Evolutionary conservation across 225 moss, liverwort and hornwort genomes (phyloP), one percentile per base, ranked within the genome.

Genomic region (Rhytidiadelphus loreus): DNA sequence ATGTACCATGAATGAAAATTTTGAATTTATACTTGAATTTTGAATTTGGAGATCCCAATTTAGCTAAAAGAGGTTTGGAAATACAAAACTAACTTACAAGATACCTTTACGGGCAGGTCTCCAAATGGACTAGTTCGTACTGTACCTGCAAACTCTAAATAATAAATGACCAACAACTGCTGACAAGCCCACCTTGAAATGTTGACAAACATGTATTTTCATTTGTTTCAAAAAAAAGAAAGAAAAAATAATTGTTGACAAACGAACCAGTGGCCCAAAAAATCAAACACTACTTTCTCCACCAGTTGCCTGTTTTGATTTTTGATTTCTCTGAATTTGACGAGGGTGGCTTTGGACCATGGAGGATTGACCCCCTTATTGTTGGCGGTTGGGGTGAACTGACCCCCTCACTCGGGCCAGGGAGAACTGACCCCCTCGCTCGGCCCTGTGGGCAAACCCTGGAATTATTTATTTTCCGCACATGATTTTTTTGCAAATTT

Each of bases 1-100:
- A 13, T 21, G 12, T 44, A 21, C 2, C 0, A 7, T 0, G 1
- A 0, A 33, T 33, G 21, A 21, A 46, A 30, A 6, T 12, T 48
- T 48, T 19, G 11, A 12, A 46, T 46, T 30, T 3, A 28, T 11
- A 30, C 11, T 73, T 4, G 16, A 28, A 12, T 20, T 32, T 20
- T 2, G 21, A 75, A 21, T 21, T n/a, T 21, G 5, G 21, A 50
- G 2, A 20, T 20, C 19, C 20, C 12, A 50, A 50, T 2, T 50
- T 29, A 25, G 1, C 1, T 25, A 13, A 0, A 2, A 52, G 14
- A 35, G 11, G 6, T 35, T 35, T 77, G 3, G 0, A 35, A 22
- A 35, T 35, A 35, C 8, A 53, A 50, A 75, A 50, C 20, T 32
- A n/a, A n/a, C n/a, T n/a, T n/a, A 12, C 50, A 15, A 29, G 14